Evolutionary conservation across 805 yeast species (phyloP).

Genomic region (Pichia eremophila): DNA sequence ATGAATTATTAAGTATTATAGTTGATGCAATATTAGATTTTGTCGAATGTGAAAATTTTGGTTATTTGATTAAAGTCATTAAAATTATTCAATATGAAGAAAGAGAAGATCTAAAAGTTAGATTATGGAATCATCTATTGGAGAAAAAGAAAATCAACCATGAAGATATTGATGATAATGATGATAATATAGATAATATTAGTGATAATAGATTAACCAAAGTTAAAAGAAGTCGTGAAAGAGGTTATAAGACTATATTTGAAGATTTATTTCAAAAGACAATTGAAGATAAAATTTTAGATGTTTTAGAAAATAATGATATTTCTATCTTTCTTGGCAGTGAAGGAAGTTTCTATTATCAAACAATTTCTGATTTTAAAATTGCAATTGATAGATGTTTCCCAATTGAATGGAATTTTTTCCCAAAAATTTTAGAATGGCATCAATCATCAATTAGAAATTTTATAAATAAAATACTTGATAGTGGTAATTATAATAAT

Average conservation of each 20-base stretch:
- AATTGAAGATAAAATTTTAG: conserved; percentile 54
- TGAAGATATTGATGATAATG: conserved; percentile 5
- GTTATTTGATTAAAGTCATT: conserved; percentile 60
- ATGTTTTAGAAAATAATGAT: conserved; percentile 46
- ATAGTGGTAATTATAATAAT: conserved; percentile 51
- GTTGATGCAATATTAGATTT: conserved; percentile 58
- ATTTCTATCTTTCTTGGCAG: conserved; percentile 48
- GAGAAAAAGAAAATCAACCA: conserved; percentile 9
- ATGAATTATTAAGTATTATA: conserved; percentile 51
- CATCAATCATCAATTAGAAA: conserved; percentile 61
- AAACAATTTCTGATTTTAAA: conserved; percentile 62
- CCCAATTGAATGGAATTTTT: conserved; percentile 70
- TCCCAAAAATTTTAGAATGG: conserved; percentile 47
- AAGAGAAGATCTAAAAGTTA: conserved; percentile 56
- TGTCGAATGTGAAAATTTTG: conserved; percentile 56
- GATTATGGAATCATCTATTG: conserved; percentile 17
- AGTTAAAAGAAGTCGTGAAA: conserved; percentile 34
- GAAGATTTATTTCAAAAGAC: conserved; percentile 48
- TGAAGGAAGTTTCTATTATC: conserved; percentile 68
- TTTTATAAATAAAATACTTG: conserved; percentile 53
- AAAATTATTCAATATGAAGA: conserved; percentile 77
- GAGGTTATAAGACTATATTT: conserved; percentile 58
- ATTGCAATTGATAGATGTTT: conserved; percentile 48
- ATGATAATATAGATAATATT: conserved; percentile 8
- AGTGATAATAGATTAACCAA: conserved; percentile 7